Base-by-base conservation (phyloP, 176 grass and related monocot genomes). In the Eleusine coracana region DNA sequence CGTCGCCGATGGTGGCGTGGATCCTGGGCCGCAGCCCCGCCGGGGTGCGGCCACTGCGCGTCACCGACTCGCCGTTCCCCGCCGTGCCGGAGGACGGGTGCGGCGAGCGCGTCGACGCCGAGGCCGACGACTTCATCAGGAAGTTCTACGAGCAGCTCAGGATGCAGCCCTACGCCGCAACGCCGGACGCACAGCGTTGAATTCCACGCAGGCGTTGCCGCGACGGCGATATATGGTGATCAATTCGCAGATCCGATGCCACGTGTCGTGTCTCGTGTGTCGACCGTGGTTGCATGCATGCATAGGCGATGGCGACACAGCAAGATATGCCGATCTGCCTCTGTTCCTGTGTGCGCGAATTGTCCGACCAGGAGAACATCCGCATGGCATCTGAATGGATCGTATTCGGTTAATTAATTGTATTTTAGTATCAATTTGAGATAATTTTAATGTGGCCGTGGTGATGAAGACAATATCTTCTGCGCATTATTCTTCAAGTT, bases 1-100 rank as follows among this genome's bases (percentile, higher is more conserved):
- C 95, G 55, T 91, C 92, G 10, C 91, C 94, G 21, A 83, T 89
- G 89, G 59, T 91, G 70, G 82, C 82, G 20, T 89, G 90, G 89
- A 89, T 86, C 73, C 82, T 92, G 52, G 94, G 92, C 15, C 88
- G 72, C 48, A 97, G 84, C 88, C 90, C 90, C 5, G 77, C 86
- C 1, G 73, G 85, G 0, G 88, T 75, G 6, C 79, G 95, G 54
- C 95, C 78, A 48, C 92, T 98, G 60, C 91, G 95, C 86, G 80
- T 98, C 40, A 93, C 92, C 48, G 95, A 98, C 90, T 98, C 95
- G 28, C 95, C 95, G 21, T 98, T 98, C 78, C 92, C 90, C 2
- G 84, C 75, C 10, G 74, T 88, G 45, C 86, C 79, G 36, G 94
- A 91, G 87, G 91, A 92, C 41, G 85, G 82, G 46, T 59, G 68